Conservation (phyloP, 306 rosid species). For the Vigna mungo region DNA sequence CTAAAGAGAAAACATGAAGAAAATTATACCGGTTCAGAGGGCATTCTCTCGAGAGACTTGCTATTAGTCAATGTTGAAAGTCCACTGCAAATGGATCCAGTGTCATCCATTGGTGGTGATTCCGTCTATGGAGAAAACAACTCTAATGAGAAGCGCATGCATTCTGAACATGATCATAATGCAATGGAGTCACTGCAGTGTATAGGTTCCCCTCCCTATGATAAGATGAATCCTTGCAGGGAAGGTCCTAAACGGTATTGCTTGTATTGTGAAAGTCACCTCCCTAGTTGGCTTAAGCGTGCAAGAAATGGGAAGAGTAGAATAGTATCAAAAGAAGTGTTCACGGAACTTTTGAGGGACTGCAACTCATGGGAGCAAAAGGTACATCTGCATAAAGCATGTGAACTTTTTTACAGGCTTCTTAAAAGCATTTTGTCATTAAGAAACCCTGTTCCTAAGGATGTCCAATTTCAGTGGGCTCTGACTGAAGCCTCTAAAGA, state of each 20-base stretch:
- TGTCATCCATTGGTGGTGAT: slow-evolving; percentile 54
- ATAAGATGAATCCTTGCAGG: slow-evolving; percentile 67
- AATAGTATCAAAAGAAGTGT: slow-evolving; percentile 92
- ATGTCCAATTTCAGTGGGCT: slow-evolving; percentile 98
- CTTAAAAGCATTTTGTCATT: slow-evolving; percentile 90
- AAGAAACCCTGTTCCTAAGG: slow-evolving; percentile 93
- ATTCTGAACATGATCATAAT: slow-evolving; percentile 54
- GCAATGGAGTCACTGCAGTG: slow-evolving; percentile 58
- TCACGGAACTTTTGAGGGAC: slow-evolving; percentile 78
- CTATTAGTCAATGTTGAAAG: slow-evolving; percentile 60
- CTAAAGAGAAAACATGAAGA: slow-evolving; percentile 77
- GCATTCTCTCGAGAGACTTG: slow-evolving; percentile 59
- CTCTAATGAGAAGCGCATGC: slow-evolving; percentile 55
- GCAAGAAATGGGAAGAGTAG: slow-evolving; percentile 99
- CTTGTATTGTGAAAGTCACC: slow-evolving; percentile 88
- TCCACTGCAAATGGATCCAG: slow-evolving; percentile 69
- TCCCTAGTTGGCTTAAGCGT: slow-evolving; percentile 99
- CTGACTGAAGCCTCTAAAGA: slow-evolving; percentile 88
- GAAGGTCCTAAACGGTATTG: slow-evolving; percentile 84
- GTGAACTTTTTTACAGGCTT: slow-evolving; percentile 95
- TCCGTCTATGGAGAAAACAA: slow-evolving; percentile 48
- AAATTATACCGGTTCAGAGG: slow-evolving; percentile 52
- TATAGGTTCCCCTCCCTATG: slow-evolving; percentile 72
- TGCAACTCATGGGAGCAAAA: slow-evolving; percentile 72
- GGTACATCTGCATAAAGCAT: slow-evolving; percentile 81